phyloP scores from a whole-genome alignment of 2,329 filamentous ascomycete species.

The Scorias spongiosa region DNA sequence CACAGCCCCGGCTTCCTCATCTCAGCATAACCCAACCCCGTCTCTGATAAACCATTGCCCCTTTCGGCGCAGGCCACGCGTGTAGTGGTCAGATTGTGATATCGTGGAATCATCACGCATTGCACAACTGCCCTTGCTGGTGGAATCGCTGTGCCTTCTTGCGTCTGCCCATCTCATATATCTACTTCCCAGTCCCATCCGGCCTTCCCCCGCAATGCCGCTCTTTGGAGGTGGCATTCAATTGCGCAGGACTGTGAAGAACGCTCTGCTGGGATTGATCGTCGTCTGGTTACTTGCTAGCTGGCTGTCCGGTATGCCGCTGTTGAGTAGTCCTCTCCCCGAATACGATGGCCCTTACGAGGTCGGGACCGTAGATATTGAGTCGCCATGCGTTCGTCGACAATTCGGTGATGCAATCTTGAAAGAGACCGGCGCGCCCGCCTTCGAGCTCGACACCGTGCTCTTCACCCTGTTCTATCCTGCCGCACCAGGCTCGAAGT shows the following conservation, averaged over 20 bases:
- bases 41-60: no score
- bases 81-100: no score
- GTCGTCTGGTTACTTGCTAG: background rate
- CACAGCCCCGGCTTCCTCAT: no score
- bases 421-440: conserved; percentile 24
- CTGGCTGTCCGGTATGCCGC: conserved; percentile 23
- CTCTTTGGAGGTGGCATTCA: background rate
- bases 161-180: no score
- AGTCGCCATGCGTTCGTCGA: conserved; percentile 16
- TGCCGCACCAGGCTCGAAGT: conserved; percentile 15
- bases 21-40: no score
- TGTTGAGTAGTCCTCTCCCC: conserved; percentile 28
- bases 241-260: background rate
- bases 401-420: conserved; percentile 23
- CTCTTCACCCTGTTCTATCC: conserved; percentile 33
- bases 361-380: conserved; percentile 30
- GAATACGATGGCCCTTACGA: conserved; percentile 27
- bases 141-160: no score
- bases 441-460: conserved; percentile 30
- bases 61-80: no score
- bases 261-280: background rate
- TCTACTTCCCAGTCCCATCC: no score
- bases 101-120: no score
- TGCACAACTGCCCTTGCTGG: no score
- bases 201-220: background rate